Evolutionary conservation across 2,329 filamentous ascomycete genomes (phyloP).

Genomic region (Celoporthe dispersa): DNA sequence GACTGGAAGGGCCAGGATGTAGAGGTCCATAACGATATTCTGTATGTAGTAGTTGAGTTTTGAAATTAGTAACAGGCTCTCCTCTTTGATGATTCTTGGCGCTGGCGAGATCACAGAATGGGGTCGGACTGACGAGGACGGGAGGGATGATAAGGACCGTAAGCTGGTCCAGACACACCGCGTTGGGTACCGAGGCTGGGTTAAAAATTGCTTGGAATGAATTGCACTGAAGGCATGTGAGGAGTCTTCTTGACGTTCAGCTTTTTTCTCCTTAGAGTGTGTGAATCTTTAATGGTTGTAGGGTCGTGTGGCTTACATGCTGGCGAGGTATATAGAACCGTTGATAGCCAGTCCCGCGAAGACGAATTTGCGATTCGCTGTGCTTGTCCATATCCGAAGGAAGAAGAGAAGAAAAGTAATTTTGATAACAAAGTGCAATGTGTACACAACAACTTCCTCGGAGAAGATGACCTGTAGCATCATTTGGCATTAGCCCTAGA

Average conservation of each 20-base stretch:
- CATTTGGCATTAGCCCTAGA: background rate
- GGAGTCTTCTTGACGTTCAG: background rate
- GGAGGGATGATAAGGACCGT: constrained; percentile 13
- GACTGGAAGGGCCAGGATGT: constrained; percentile 26
- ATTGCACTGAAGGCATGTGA: constrained; percentile 7
- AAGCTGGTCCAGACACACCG: constrained; percentile 10
- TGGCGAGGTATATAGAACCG: background rate
- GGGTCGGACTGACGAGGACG: background rate
- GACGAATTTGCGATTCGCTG: background rate
- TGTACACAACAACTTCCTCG: constrained; percentile 1
- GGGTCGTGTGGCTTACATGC: background rate
- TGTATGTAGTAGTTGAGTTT: background rate
- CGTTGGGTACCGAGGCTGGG: background rate
- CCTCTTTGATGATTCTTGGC: background rate
- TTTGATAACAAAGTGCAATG: constrained; percentile 9
- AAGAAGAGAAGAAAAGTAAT: constrained; percentile 10
- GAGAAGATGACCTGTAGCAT: background rate
- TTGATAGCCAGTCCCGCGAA: constrained; percentile 2
- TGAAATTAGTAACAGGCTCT: background rate
- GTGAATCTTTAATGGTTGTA: background rate
- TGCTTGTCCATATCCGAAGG: background rate
- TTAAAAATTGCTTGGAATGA: constrained; percentile 5
- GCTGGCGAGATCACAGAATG: background rate
- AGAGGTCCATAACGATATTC: constrained; percentile 24
- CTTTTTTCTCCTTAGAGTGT: background rate